Evolutionary conservation across 2,329 filamentous ascomycete genomes (phyloP).

Genomic region (Chaetothyriales sp.): DNA sequence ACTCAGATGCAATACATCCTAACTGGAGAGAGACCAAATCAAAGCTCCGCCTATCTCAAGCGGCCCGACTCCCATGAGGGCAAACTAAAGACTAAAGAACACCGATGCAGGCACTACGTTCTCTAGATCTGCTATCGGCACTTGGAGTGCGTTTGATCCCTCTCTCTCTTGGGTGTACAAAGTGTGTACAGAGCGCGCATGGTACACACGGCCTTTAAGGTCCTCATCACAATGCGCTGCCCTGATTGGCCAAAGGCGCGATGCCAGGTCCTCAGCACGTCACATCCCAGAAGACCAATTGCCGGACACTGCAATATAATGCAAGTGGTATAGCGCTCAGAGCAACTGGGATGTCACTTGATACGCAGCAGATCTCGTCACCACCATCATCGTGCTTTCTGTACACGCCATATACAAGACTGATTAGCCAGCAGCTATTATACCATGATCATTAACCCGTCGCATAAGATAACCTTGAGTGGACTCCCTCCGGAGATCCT

Average conservation of each 20-base stretch:
- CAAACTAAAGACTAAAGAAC: neutral
- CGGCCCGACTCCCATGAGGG: neutral
- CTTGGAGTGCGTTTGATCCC: neutral
- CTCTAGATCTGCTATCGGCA: neutral
- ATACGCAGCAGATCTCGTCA: neutral
- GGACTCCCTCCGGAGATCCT: slow-evolving; percentile 17
- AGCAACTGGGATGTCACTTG: neutral
- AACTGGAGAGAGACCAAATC: neutral
- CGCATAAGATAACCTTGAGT: slow-evolving; percentile 15
- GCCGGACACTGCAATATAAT: neutral
- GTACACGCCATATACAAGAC: neutral
- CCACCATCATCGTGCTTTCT: neutral
- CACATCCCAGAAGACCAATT: neutral
- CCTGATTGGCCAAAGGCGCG: neutral
- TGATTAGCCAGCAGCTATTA: neutral
- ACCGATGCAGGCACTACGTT: neutral
- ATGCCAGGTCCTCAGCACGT: neutral
- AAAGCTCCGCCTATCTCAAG: neutral
- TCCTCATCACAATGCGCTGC: neutral
- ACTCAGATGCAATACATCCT: neutral
- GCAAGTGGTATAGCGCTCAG: neutral
- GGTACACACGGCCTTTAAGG: neutral
- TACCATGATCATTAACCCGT: slow-evolving; percentile 16
- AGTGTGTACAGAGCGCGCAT: neutral
- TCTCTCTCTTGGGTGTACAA: neutral